Evolutionary conservation across 192 early-diverging fungal genomes (phyloP), one percentile per base, ranked within the genome.

Genomic region (Backusella westeae): DNA sequence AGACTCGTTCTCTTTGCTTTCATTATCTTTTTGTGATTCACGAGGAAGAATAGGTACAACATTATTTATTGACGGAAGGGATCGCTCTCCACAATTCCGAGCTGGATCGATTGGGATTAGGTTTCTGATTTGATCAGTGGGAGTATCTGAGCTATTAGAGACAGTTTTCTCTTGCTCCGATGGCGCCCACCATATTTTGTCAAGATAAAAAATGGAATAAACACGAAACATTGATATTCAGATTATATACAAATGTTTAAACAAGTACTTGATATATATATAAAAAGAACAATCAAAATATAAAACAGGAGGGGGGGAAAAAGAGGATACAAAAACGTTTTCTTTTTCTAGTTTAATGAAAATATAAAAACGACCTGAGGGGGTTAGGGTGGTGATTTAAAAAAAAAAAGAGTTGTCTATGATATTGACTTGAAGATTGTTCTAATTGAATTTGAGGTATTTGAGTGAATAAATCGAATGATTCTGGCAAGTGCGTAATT

Each of bases 191-290:
- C 72, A 63, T 34, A 74, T 29, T 63, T 74, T 74, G 19, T 74
- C 49, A 39, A 74, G 36, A 26, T 66, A 74, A 23, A 74, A 39
- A 26, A 74, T 41, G 12, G 52, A 65, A 38, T 52, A 74, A 12
- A 66, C 56, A 39, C 72, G 72, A 34, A 74, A 36, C 72, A 74
- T 74, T 26, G 9, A 63, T 63, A 12, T 21, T 3, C 6, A 59
- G 23, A 59, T 4, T 29, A 23, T 4, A 26, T 59, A 59, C 12
- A 26, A 12, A 26, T 63, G 21, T 63, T 63, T 63, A 63, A 63
- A 63, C 10, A 9, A 32, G 15, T 49, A 19, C 1, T 32, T 19
- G 46, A 19, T 19, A 49, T 17, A 17, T 71, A 23, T 41, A 44
- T 52, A 23, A 15, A 49, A 44, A 26, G 4, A 70, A 4, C 19